A percentile compares a stretch with the other conserved stretches of the same genome.
phyloP scores from a whole-genome alignment of 1,284 basidiomycete species.

The Phylloboletellus chloephorus region DNA sequence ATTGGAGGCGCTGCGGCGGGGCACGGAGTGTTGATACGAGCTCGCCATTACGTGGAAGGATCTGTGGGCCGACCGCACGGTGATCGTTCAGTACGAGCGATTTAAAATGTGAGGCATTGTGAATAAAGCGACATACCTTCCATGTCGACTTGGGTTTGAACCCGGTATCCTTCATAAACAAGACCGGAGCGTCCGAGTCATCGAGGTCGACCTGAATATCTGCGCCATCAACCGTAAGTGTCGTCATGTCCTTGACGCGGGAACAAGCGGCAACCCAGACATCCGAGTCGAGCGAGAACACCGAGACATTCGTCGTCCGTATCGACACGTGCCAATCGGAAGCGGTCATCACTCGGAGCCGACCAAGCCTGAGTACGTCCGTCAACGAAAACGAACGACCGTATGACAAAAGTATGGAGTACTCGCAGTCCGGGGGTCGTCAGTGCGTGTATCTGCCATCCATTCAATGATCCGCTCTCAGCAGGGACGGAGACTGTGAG shows the following conservation, averaged over 20 bases:
- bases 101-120: not conserved
- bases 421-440: conserved; percentile 56
- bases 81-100: not conserved
- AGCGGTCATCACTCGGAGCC: conserved; percentile 19
- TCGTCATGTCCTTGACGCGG: not conserved
- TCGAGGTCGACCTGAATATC: conserved; percentile 1
- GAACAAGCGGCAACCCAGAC: not conserved
- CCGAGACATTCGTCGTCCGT: conserved; percentile 23
- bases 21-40: not conserved
- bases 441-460: conserved; percentile 56
- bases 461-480: conserved; percentile 62
- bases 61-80: conserved; percentile 2
- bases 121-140: conserved; percentile 20
- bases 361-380: conserved; percentile 19
- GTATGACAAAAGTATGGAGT: not conserved
- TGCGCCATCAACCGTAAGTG: conserved; percentile 14
- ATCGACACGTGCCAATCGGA: conserved; percentile 7
- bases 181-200: not conserved
- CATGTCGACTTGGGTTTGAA: conserved; percentile 8
- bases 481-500: conserved; percentile 60
- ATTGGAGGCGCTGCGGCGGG: conserved; percentile 48
- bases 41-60: conserved; percentile 1
- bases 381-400: not conserved
- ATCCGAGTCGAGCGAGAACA: conserved; percentile 19
- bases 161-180: conserved; percentile 13